Conservation (phyloP, 2,329 filamentous ascomycete species). For the Didymella segeticola region DNA sequence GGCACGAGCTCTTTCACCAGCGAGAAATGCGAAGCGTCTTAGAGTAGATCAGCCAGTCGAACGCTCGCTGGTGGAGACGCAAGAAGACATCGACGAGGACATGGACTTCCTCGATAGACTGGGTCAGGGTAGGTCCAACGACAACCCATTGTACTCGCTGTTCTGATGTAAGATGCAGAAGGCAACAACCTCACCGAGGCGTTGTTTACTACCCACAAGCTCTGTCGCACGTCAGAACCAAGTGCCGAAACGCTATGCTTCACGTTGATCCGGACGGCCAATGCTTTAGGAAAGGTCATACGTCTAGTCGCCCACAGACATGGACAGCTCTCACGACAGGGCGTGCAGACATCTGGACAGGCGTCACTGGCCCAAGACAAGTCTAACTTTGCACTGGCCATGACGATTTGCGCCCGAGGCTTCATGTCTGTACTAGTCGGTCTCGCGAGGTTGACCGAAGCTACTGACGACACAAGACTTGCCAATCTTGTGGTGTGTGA, state of each 20-base stretch:
- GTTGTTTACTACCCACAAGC: slow-evolving; percentile 39
- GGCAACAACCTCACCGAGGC: slow-evolving; percentile 32
- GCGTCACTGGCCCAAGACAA: slow-evolving; percentile 31
- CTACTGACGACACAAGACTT: slow-evolving; percentile 20
- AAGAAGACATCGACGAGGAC: slow-evolving; percentile 36
- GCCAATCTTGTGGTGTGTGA: slow-evolving; percentile 38
- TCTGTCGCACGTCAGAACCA: slow-evolving; percentile 27
- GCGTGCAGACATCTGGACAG: slow-evolving; percentile 9
- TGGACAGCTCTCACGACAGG: slow-evolving; percentile 25
- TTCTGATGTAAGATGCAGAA: slow-evolving; percentile 25
- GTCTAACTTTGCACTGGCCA: slow-evolving; percentile 33
- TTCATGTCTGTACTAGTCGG: slow-evolving; percentile 45
- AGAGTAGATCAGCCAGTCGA: slow-evolving; percentile 19
- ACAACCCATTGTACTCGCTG: neutral
- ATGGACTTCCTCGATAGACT: slow-evolving; percentile 35
- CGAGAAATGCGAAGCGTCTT: slow-evolving; percentile 22
- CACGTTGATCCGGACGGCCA: slow-evolving; percentile 31
- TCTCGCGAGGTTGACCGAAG: slow-evolving; percentile 28
- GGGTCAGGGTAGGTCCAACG: slow-evolving; percentile 26
- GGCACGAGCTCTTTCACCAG: slow-evolving; percentile 15
- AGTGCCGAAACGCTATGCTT: slow-evolving; percentile 32
- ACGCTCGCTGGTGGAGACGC: slow-evolving; percentile 16
- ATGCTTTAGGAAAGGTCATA: slow-evolving; percentile 35
- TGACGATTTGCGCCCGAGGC: slow-evolving; percentile 39
- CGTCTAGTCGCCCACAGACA: slow-evolving; percentile 27